Evolutionary conservation across 805 yeast genomes (phyloP).

Genomic region (Yamadazyma insecticola): DNA sequence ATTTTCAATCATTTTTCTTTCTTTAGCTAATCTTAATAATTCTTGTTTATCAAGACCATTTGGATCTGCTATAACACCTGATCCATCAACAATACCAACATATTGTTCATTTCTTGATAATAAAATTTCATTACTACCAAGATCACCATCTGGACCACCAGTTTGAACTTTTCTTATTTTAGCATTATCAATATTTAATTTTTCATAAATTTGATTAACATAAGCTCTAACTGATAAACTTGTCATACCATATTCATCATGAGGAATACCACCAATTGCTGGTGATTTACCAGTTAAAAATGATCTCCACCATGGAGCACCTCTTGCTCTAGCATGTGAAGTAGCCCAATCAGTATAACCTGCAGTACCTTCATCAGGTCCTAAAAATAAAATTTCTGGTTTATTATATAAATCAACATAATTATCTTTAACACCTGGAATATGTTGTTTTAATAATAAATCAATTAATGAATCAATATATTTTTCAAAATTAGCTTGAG

Average conservation of each 20-base stretch:
- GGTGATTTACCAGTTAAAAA: slow-evolving; percentile 96
- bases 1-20: slow-evolving; percentile 67
- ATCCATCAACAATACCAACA: slow-evolving; percentile 89
- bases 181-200: slow-evolving; percentile 56
- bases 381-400: slow-evolving; percentile 91
- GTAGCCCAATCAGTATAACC: slow-evolving; percentile 97
- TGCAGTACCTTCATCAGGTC: slow-evolving; percentile 99
- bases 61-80: slow-evolving; percentile 92
- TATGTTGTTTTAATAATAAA: slow-evolving; percentile 56
- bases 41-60: slow-evolving; percentile 81
- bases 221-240: slow-evolving; percentile 89
- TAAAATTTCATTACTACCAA: slow-evolving; percentile 92
- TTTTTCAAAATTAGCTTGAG: slow-evolving; percentile 83
- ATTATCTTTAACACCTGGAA: slow-evolving; percentile 74
- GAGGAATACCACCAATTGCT: slow-evolving; percentile 93
- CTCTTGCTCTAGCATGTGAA: slow-evolving; percentile 82
- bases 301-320: slow-evolving; percentile 98
- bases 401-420: slow-evolving; percentile 80
- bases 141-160: slow-evolving; percentile 99
- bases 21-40: slow-evolving; percentile 70
- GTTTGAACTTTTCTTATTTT: slow-evolving; percentile 82
- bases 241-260: slow-evolving; percentile 97
- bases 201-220: slow-evolving; percentile 82
- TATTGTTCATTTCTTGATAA: slow-evolving; percentile 80
- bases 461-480: slow-evolving; percentile 90